Conservation (phyloP, 331 rosid genomes). For the Acacia pycnantha region DNA sequence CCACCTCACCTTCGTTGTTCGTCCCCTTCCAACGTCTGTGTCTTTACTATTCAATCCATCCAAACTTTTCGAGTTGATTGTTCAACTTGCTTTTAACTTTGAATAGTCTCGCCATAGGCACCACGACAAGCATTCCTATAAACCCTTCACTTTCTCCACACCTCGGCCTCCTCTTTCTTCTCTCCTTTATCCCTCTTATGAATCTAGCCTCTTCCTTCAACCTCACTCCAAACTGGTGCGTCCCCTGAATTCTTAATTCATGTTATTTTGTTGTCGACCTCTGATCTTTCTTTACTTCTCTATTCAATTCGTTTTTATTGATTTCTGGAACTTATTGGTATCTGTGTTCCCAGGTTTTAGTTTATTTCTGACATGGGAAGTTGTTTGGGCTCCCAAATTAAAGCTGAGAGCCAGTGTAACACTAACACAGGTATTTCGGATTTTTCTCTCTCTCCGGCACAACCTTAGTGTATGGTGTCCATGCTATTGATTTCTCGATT, state of each 20-base stretch:
- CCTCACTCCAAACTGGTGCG: conserved; percentile 28
- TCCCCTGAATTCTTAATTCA: not conserved
- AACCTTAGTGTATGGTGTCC: not conserved
- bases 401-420: conserved; percentile 50
- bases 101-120: not conserved
- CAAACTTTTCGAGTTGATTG: conserved; percentile 1
- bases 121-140: not conserved
- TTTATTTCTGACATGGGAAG: conserved; percentile 59
- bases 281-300: not conserved
- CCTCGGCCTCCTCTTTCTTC: not conserved
- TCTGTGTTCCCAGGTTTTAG: conserved; percentile 26
- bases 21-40: not conserved
- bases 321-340: conserved; percentile 29
- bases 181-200: not conserved
- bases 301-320: conserved; percentile 3
- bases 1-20: conserved; percentile 11
- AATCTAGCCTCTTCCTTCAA: conserved; percentile 1
- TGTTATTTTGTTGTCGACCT: not conserved
- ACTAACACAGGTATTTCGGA: conserved; percentile 51
- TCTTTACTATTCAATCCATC: conserved; percentile 27
- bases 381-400: conserved; percentile 63
- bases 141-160: not conserved
- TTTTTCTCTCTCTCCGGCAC: not conserved
- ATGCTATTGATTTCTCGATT: conserved; percentile 11
- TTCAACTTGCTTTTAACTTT: conserved; percentile 39